These are phyloP conservation scores for Aquilaria yunnanensis DNA, from an alignment of 345 rosid genomes.

Conservation along the genomic window DNA sequence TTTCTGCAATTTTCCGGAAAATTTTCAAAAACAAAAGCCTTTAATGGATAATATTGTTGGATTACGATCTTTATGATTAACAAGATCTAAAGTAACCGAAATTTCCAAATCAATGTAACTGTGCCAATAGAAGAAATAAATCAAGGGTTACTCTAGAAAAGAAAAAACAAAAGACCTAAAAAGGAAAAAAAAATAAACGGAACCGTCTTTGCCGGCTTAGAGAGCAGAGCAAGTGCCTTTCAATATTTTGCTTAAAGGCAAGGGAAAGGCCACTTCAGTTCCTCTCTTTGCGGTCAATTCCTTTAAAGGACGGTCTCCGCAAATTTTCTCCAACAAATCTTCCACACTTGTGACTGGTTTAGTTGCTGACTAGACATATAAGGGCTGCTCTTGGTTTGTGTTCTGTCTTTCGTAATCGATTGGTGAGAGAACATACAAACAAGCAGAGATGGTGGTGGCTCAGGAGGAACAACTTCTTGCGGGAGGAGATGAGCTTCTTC, in stretches of 20 bases:
- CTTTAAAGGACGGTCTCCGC: constrained; percentile 45
- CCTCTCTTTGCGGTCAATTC: constrained; percentile 50
- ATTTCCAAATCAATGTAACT: no score
- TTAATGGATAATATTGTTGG: no score
- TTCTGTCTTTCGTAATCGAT: constrained; percentile 7
- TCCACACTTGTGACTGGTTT: background rate
- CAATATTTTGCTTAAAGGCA: constrained; percentile 51
- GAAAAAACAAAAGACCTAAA: constrained; percentile 21
- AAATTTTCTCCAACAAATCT: constrained; percentile 12
- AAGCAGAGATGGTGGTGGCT: constrained; percentile 29
- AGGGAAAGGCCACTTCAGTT: constrained; percentile 34
- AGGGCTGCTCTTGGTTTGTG: background rate
- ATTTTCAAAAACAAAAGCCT: no score
- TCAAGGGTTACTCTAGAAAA: background rate
- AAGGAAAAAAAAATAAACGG: constrained; percentile 13
- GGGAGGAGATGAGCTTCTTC: constrained; percentile 33
- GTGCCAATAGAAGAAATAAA: no score
- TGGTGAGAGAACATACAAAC: constrained; percentile 4
- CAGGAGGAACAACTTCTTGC: constrained; percentile 30
- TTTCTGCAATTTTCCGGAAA: no score
- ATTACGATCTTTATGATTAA: no score
- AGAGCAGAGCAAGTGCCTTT: constrained; percentile 20
- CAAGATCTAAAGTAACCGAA: no score
- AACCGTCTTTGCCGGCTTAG: constrained; percentile 52
- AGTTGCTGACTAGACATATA: no score